phyloP scores from a whole-genome alignment of 805 yeast genomes.

The Candida orba region DNA sequence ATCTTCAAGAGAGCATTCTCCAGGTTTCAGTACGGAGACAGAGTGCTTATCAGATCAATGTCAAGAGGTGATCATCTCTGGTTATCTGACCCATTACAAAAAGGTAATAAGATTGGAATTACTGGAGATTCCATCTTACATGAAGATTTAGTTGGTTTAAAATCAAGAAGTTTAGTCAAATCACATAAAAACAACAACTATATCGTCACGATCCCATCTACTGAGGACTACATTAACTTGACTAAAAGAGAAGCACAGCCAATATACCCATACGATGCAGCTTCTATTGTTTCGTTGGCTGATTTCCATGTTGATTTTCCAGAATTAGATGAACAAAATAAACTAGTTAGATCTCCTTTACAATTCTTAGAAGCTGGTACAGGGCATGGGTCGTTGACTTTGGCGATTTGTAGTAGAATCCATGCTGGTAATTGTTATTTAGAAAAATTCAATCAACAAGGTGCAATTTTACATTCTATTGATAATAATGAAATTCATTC shows the following conservation, averaged over 20 bases:
- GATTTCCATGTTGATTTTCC: conserved; percentile 41
- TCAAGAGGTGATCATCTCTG: conserved; percentile 16
- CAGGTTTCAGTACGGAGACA: conserved; percentile 13
- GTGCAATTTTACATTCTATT: conserved; percentile 40
- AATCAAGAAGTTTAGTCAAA: conserved; percentile 28
- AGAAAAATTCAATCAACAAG: conserved; percentile 25
- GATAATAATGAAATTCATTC: conserved; percentile 36
- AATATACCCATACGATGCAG: conserved; percentile 43
- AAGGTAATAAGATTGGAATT: conserved; percentile 16
- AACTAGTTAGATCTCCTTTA: conserved; percentile 22
- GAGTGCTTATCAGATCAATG: conserved; percentile 15
- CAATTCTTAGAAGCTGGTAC: conserved; percentile 48
- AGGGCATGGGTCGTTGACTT: conserved; percentile 45
- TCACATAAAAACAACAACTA: conserved; percentile 24
- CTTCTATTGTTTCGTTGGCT: conserved; percentile 37
- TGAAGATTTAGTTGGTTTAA: conserved; percentile 31
- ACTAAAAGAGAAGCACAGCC: conserved; percentile 42
- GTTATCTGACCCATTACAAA: conserved; percentile 20
- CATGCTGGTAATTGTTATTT: conserved; percentile 39
- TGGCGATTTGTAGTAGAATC: conserved; percentile 34
- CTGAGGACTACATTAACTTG: conserved; percentile 40
- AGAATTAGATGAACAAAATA: conserved; percentile 9
- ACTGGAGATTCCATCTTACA: conserved; percentile 27
- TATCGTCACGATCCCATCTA: conserved; percentile 31
- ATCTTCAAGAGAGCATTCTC: conserved; percentile 6